phyloP scores from a whole-genome alignment of 2,329 filamentous ascomycete genomes.

The Fusarium bulbicola region DNA sequence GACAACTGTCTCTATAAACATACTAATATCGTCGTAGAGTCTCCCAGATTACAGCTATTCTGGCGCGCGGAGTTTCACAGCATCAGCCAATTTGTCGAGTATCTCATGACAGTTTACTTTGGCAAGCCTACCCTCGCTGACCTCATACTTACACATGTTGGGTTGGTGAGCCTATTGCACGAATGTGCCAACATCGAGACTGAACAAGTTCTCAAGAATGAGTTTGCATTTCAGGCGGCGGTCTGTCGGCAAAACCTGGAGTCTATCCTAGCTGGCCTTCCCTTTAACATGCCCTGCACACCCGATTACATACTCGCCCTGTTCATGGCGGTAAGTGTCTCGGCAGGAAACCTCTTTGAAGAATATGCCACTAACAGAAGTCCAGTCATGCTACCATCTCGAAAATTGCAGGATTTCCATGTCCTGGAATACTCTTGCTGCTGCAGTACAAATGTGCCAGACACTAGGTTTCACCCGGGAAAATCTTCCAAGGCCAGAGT shows the following conservation, averaged over 20 bases:
- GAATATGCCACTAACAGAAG: accelerated
- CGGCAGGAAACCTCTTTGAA: accelerated
- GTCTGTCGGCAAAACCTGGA: conserved; percentile 1
- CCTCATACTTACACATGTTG: not conserved
- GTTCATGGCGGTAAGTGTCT: not conserved
- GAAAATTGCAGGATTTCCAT: not conserved
- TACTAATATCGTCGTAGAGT: not conserved
- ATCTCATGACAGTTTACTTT: conserved; percentile 16
- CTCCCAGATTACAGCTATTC: not conserved
- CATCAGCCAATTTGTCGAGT: conserved; percentile 7
- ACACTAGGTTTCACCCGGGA: conserved; percentile 2
- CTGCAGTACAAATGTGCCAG: conserved; percentile 1
- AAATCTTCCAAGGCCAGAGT: not conserved
- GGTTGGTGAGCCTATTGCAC: not conserved
- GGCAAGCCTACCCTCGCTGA: conserved; percentile 10
- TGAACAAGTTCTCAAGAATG: not conserved
- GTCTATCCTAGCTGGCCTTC: not conserved
- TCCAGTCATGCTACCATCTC: not conserved
- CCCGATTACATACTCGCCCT: not conserved
- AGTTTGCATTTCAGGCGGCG: not conserved
- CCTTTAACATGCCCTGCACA: not conserved
- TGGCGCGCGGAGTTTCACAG: conserved; percentile 3
- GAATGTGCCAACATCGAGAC: not conserved
- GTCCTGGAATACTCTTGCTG: not conserved
- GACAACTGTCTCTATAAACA: accelerated